These are phyloP conservation scores for Nakazawaea ambrosiae DNA, from an alignment of 805 yeast genomes.

Conservation along the genomic window DNA sequence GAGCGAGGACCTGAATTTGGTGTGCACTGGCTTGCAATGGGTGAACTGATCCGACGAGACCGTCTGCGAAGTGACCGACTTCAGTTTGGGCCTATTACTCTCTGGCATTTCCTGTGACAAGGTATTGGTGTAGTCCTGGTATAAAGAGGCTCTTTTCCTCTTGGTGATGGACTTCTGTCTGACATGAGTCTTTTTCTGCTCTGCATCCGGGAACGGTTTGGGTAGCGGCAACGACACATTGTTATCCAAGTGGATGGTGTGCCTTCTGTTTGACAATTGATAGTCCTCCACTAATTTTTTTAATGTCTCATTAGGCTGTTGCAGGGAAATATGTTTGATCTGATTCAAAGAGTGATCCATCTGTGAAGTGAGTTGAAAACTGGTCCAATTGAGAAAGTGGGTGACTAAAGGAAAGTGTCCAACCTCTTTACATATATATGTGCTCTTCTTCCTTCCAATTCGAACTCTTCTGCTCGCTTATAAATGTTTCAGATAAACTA, in stretches of 20 bases:
- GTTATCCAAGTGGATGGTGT: conserved; percentile 4
- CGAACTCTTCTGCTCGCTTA: no score
- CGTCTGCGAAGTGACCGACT: background rate
- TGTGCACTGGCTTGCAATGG: conserved; percentile 9
- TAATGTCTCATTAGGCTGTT: conserved; percentile 8
- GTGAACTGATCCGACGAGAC: background rate
- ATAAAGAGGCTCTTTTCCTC: conserved; percentile 7
- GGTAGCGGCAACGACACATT: conserved; percentile 7
- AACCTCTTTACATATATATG: no score
- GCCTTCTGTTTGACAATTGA: conserved; percentile 1
- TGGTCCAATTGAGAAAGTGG: no score
- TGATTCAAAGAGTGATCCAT: conserved; percentile 4
- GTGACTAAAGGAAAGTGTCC: no score
- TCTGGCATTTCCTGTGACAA: background rate
- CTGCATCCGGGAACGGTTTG: conserved; percentile 6
- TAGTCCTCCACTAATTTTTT: conserved; percentile 4
- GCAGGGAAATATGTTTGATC: conserved; percentile 1
- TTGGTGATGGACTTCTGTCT: conserved; percentile 7
- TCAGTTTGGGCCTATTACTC: background rate
- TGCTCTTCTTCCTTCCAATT: no score
- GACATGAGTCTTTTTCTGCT: conserved; percentile 2
- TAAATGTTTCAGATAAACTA: no score
- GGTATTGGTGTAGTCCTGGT: conserved; percentile 4
- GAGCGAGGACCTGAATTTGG: conserved; percentile 1
- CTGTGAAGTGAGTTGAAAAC: no score